phyloP scores from a whole-genome alignment of 169 alveolate genomes.

The Theileria equi region DNA sequence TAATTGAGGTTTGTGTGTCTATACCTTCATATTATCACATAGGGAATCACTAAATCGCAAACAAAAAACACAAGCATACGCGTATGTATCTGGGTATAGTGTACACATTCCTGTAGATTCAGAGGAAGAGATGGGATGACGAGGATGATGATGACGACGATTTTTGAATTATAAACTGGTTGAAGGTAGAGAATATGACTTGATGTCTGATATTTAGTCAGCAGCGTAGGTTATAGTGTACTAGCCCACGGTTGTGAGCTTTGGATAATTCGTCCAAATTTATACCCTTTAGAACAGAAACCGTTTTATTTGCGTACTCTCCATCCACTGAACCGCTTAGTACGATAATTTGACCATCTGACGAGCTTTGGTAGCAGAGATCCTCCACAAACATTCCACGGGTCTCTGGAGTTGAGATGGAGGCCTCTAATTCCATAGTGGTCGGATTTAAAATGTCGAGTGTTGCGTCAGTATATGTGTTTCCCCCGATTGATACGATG shows the following conservation, averaged over 20 bases:
- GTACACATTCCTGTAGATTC: conserved; percentile 1
- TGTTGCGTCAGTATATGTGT: conserved; percentile 2
- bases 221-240: too few relatives aligned
- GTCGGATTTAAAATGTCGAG: conserved; percentile 33
- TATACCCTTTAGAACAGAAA: too few relatives aligned
- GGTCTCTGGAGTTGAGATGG: conserved; percentile 44
- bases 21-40: not conserved
- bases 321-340: too few relatives aligned
- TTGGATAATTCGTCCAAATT: too few relatives aligned
- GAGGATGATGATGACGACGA: too few relatives aligned
- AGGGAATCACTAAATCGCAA: conserved; percentile 33
- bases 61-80: conserved; percentile 6
- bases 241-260: too few relatives aligned
- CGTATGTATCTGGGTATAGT: not conserved
- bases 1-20: conserved; percentile 43
- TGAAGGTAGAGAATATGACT: too few relatives aligned
- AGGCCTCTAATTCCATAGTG: not conserved
- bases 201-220: too few relatives aligned
- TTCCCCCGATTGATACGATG: conserved; percentile 32
- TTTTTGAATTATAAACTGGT: too few relatives aligned
- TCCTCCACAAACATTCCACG: not conserved
- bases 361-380: too few relatives aligned
- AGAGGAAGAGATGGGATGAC: conserved; percentile 15
- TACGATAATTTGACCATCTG: too few relatives aligned
- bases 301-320: too few relatives aligned